Evolutionary conservation across 352 stramenopile genomes (phyloP), one percentile per base, ranked within the genome.

Genomic region (Globisporangium heterothallicum): DNA sequence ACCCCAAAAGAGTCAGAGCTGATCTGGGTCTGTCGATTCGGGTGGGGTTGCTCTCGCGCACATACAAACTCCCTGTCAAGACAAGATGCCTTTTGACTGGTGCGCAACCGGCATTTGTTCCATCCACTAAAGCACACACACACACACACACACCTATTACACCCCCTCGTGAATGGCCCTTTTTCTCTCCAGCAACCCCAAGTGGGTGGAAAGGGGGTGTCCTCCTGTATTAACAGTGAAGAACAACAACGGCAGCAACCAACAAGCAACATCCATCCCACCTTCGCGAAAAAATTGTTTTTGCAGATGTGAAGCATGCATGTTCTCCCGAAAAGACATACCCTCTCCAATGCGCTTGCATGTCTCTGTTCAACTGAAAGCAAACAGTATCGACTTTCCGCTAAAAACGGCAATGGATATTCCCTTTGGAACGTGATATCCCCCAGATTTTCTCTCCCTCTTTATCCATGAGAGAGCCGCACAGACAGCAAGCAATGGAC

Each of bases 181-280:
- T 51, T 51, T 51, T 51, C 41, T 51, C 45, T 51, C 45, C 38
- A 27, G 29, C 43, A 24, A 27, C 22, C 25, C 18, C 30, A 21
- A 52, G 45, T 42, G 45, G 46, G 46, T 53, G 46, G 46, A 53
- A 53, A 53, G 46, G 30, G 32, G 21, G n/a, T 53, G 47, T 53
- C 47, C 47, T 53, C 34, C 22, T 42, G 22, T 9, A 36, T 8
- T 13, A 36, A 36, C 2, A 3, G 6, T 16, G 30, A 8, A 36
- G n/a, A 25, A 25, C 44, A 43, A 53, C n/a, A 42, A 32, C 14
- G n/a, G 38, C 30, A 16, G 12, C 41, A 34, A 42, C 18, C 14
- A 13, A 13, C 30, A 36, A 36, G 9, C 12, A 36, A 18, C 42
- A 19, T 51, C 45, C 22, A 19, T 25, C 29, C 18, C 46, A 53